Conservation (phyloP, 1,284 basidiomycete genomes). For the Heterobasidion irregulare region DNA sequence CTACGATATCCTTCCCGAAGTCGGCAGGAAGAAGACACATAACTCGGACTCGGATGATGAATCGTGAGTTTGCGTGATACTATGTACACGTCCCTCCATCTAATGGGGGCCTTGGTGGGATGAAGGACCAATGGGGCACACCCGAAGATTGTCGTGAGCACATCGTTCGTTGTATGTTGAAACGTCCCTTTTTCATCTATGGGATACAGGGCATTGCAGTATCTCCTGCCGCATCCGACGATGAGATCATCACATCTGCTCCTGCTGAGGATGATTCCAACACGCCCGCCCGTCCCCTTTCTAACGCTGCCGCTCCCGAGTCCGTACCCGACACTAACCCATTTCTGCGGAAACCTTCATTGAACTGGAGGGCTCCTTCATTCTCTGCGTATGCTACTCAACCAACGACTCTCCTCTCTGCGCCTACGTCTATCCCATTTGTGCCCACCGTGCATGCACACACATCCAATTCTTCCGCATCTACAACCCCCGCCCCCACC, state of each 20-base stretch:
- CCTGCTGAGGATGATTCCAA: neutral
- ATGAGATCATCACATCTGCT: neutral
- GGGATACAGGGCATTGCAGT: neutral
- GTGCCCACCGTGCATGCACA: too few relatives aligned
- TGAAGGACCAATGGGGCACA: neutral
- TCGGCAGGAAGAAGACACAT: conserved; percentile 4
- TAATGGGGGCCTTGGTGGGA: neutral
- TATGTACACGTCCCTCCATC: neutral
- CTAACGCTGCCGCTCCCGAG: neutral
- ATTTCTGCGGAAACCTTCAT: neutral
- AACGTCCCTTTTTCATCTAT: neutral
- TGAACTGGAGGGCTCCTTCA: neutral
- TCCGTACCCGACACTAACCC: neutral
- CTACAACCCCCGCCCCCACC: too few relatives aligned
- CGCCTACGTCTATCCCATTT: neutral
- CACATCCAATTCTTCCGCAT: too few relatives aligned
- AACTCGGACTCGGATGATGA: conserved; percentile 7
- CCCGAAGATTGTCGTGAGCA: neutral
- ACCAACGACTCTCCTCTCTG: neutral
- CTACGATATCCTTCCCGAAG: conserved; percentile 9
- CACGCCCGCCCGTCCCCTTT: neutral
- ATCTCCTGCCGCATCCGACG: neutral
- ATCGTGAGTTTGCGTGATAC: conserved; percentile 2
- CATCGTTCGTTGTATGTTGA: neutral
- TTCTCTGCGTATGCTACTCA: neutral